A percentile compares a stretch with the other conserved stretches of the same genome.
These are phyloP conservation scores for Gossypium thurberi DNA, from an alignment of 345 rosid genomes.

Conservation along the genomic window DNA sequence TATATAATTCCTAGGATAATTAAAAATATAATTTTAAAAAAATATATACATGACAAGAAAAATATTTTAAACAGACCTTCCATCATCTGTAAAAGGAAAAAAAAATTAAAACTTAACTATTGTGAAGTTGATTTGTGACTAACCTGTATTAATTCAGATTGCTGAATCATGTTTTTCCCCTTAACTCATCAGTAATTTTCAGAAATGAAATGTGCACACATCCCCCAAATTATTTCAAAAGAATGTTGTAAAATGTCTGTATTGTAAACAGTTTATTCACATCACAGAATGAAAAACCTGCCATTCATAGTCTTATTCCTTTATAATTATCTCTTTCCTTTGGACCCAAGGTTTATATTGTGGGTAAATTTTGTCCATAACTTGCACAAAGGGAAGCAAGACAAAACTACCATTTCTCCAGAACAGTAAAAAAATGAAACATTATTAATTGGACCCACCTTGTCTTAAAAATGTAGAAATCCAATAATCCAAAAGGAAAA, in stretches of 20 bases:
- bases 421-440: background rate
- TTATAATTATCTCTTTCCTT: background rate
- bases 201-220: background rate
- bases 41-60: too few species aligned
- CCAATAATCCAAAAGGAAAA: too few species aligned
- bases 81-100: too few species aligned
- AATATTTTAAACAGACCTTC: too few species aligned
- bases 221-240: background rate
- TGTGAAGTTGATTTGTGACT: background rate
- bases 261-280: background rate
- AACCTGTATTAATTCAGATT: background rate
- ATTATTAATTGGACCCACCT: background rate
- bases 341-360: background rate
- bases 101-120: too few species aligned
- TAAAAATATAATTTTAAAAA: too few species aligned
- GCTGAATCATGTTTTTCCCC: background rate
- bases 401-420: background rate
- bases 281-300: constrained; percentile 1
- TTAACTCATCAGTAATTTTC: background rate
- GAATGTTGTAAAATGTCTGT: background rate
- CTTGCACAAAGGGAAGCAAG: background rate
- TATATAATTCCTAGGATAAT: too few species aligned
- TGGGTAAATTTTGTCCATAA: background rate
- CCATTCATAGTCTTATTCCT: background rate
- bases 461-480: background rate